phyloP scores from a whole-genome alignment of 495 filamentous ascomycete genomes.

The Daldinia vernicosa region DNA sequence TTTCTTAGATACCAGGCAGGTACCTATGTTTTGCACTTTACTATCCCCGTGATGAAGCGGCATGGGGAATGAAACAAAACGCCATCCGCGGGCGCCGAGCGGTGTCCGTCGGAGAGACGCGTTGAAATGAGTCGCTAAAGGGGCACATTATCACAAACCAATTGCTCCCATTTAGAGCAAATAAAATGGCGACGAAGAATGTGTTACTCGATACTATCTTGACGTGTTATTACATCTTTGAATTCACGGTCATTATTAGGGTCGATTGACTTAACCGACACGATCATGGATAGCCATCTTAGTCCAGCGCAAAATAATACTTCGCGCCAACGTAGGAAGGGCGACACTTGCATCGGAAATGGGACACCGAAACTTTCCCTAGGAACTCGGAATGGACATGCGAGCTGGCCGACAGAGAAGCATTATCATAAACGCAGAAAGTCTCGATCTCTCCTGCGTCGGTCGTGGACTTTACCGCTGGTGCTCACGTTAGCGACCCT shows the following conservation, averaged over 20 bases:
- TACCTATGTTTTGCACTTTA: no score
- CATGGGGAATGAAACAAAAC: not conserved
- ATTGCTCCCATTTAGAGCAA: not conserved
- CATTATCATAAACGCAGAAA: slow-evolving; percentile 60
- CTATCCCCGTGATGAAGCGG: not conserved
- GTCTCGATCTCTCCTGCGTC: slow-evolving; percentile 65
- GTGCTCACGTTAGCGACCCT: slow-evolving; percentile 70
- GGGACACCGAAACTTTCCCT: not conserved
- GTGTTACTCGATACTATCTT: not conserved
- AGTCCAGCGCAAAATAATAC: not conserved
- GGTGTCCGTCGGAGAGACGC: not conserved
- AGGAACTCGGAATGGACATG: not conserved
- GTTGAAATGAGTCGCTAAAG: not conserved
- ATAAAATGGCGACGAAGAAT: not conserved
- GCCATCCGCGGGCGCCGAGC: not conserved
- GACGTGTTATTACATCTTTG: not conserved
- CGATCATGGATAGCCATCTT: not conserved
- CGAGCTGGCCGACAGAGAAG: slow-evolving; percentile 10
- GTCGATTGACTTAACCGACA: not conserved
- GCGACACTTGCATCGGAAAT: not conserved
- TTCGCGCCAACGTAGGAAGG: not conserved
- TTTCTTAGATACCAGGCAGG: no score
- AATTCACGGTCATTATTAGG: not conserved
- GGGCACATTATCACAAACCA: not conserved
- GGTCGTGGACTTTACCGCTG: slow-evolving; percentile 80